Evolutionary conservation across 768 basidiomycete genomes (phyloP).

Genomic region (Mycena sanguinolenta): DNA sequence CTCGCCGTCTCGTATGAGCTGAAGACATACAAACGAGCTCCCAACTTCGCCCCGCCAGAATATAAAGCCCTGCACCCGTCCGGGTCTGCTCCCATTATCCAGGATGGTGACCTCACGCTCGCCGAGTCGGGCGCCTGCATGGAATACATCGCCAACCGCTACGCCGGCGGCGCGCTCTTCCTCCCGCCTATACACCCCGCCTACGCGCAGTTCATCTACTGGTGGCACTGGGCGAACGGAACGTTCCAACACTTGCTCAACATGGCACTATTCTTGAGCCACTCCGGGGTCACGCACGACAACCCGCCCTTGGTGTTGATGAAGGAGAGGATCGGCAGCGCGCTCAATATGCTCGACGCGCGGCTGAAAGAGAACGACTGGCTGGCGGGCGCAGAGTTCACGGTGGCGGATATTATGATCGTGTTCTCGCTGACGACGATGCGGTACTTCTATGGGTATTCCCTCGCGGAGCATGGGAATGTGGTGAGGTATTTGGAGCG

Average conservation of each 20-base stretch:
- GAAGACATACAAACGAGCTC: slow-evolving; percentile 1
- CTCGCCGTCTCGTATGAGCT: background rate
- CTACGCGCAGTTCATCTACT: background rate
- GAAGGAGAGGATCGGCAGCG: background rate
- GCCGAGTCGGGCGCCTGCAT: slow-evolving; percentile 8
- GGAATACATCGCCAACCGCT: background rate
- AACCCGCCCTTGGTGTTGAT: background rate
- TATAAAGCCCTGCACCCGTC: slow-evolving; percentile 1
- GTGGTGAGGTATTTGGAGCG: background rate
- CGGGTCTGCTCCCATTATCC: background rate
- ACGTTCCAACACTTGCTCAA: background rate
- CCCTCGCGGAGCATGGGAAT: background rate
- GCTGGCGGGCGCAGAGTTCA: slow-evolving; percentile 2
- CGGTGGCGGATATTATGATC: slow-evolving; percentile 1
- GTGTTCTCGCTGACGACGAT: slow-evolving; percentile 3
- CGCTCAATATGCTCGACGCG: background rate
- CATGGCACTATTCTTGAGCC: background rate
- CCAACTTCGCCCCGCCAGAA: background rate
- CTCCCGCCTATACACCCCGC: background rate
- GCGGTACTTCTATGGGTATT: slow-evolving; percentile 1
- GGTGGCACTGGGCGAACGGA: slow-evolving; percentile 5
- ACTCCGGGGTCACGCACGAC: background rate
- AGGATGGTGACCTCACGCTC: background rate
- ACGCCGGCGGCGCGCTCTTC: background rate
- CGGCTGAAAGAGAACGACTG: background rate